Evolutionary conservation across 345 rosid species (phyloP).

Genomic region (Citrus mangshanensis): DNA sequence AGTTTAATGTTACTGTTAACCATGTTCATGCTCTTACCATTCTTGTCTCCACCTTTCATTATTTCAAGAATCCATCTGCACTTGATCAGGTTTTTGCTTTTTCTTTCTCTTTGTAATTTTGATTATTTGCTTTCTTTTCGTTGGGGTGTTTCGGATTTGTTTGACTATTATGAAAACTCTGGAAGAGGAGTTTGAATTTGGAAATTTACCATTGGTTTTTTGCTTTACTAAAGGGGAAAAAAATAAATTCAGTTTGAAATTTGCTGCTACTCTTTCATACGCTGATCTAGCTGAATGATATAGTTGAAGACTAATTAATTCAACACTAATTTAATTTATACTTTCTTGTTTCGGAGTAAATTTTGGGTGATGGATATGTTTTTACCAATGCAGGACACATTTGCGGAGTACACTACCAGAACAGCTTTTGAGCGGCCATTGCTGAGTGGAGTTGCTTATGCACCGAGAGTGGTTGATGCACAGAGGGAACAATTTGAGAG

Average conservation of each 20-base stretch:
- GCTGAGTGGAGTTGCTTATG: constrained; percentile 93
- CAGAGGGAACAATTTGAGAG: constrained; percentile 83
- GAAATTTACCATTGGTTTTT: background rate
- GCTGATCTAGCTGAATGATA: background rate
- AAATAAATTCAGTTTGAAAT: background rate
- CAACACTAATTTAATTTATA: background rate
- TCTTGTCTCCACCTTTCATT: constrained; percentile 95
- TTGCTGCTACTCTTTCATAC: background rate
- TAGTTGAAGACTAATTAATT: background rate
- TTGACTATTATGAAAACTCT: background rate
- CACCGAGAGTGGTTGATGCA: constrained; percentile 59
- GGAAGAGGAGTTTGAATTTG: background rate
- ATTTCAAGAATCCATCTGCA: constrained; percentile 89
- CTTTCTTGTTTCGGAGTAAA: background rate
- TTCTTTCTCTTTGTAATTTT: background rate
- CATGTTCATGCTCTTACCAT: constrained; percentile 98
- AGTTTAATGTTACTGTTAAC: constrained; percentile 92
- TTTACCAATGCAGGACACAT: constrained; percentile 66
- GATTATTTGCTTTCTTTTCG: background rate
- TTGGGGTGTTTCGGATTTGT: background rate
- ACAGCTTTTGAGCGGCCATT: constrained; percentile 95
- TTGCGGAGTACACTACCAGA: constrained; percentile 95
- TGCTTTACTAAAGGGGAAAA: background rate
- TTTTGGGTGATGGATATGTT: constrained; percentile 4
- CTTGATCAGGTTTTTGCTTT: constrained; percentile 80